Base-by-base conservation (phyloP, 805 yeast genomes). In the Candida yuanshanica region DNA sequence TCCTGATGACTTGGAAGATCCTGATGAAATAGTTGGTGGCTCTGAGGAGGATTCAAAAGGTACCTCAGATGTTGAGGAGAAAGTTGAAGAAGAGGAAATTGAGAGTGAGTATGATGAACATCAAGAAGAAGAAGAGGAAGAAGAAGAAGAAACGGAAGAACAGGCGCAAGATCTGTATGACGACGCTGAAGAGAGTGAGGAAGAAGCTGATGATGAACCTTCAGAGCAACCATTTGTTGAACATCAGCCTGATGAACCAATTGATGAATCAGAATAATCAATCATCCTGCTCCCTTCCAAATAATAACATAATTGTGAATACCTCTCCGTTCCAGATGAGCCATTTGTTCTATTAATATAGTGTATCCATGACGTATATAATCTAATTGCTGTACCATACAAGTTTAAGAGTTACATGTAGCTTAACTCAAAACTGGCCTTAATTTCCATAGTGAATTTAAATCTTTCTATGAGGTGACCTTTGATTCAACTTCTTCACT, bases 1-100 rank as follows among this genome's bases (percentile, higher is more conserved):
- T n/a, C 20, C 31, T 14, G 41, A 38, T 29, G 47, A 39, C 32
- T 25, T 36, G 3, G 42, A 27, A 16, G 44, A 36, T 13, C 21
- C 34, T 14, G 39, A 18, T 34, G 47, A 38, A 33, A 23, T 22
- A 7, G 40, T 34, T n/a, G 42, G 16, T 31, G 21, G 10, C 14
- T 14, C 36, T 5, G 36, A 34, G 22, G 36, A 34, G 7, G 13
- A 17, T 14, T 20, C 20, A 14, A 16, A 37, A 13, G 31, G 17
- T 23, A 17, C 18, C 16, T 31, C 37, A 17, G 41, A 36, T 11
- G 24, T 14, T 22, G 35, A 31, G 3, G 36, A 36, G 7, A 35
- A 23, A 16, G 7, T 27, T 10, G 23, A 18, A 32, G 34, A 14
- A 21, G 38, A 39, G 23, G 8, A 25, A 2, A 31, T 12, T n/a